phyloP scores from a whole-genome alignment of 176 grass and related monocot genomes.

The Ensete glaucum region DNA sequence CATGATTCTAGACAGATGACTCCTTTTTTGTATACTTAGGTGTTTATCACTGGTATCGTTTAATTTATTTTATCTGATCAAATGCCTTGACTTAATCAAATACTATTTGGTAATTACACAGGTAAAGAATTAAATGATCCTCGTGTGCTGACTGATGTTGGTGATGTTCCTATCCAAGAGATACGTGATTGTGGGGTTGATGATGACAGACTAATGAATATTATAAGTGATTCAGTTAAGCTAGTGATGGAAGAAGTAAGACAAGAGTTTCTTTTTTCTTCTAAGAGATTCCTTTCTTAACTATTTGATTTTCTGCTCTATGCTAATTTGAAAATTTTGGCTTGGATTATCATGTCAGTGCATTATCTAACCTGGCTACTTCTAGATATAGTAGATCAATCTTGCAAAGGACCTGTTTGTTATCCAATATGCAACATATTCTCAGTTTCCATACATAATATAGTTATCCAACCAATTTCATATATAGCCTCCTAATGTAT shows the following conservation, averaged over 20 bases:
- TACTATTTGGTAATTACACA: constrained; percentile 21
- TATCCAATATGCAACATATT: no score
- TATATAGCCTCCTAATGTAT: no score
- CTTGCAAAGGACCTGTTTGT: no score
- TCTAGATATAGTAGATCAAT: no score
- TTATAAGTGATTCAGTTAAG: constrained; percentile 89
- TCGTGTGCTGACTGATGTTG: constrained; percentile 89
- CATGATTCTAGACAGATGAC: neutral
- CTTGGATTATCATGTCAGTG: neutral
- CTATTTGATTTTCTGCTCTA: neutral
- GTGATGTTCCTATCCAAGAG: constrained; percentile 94
- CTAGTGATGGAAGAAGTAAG: constrained; percentile 85
- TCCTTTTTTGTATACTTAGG: neutral
- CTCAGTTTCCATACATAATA: no score
- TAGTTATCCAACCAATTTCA: no score
- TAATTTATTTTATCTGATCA: neutral
- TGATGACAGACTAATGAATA: constrained; percentile 79
- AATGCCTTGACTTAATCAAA: neutral
- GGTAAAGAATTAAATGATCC: constrained; percentile 96
- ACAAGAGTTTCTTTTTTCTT: neutral
- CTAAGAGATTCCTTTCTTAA: neutral
- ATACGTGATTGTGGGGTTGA: constrained; percentile 85
- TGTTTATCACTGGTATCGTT: neutral
- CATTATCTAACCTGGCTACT: neutral
- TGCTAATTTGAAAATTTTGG: neutral